Conservation (phyloP, 2,329 filamentous ascomycete species). For the Lizonia empirigonia region DNA sequence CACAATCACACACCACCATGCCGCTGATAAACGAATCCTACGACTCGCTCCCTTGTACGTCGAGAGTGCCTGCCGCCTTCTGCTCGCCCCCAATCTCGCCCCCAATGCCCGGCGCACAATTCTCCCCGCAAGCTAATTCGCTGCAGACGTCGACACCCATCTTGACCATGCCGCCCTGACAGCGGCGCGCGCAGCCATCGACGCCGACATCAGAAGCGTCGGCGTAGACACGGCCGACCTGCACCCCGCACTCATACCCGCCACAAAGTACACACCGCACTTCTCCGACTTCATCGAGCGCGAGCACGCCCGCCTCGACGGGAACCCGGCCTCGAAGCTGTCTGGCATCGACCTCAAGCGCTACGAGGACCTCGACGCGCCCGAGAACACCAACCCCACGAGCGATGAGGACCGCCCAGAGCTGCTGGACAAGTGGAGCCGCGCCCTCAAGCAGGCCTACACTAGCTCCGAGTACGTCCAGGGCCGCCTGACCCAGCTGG, state of each 20-base stretch:
- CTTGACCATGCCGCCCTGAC: conserved; percentile 67
- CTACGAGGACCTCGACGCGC: conserved; percentile 77
- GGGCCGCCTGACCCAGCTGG: conserved; percentile 64
- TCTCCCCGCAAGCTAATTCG: conserved; percentile 20
- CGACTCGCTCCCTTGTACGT: conserved; percentile 80
- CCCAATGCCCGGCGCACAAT: no score
- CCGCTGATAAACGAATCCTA: conserved; percentile 71
- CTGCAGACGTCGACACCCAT: conserved; percentile 78
- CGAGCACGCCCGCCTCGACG: conserved; percentile 71
- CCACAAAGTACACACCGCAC: conserved; percentile 54
- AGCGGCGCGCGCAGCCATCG: conserved; percentile 79
- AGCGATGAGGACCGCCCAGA: conserved; percentile 46
- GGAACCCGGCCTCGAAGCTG: conserved; percentile 56
- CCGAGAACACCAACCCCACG: conserved; percentile 49
- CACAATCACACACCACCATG: conserved; percentile 55
- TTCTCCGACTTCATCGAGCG: conserved; percentile 70
- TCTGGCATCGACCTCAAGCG: conserved; percentile 74
- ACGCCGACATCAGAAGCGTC: conserved; percentile 66
- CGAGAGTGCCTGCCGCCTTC: conserved; percentile 19
- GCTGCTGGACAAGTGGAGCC: conserved; percentile 55
- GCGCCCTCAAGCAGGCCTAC: conserved; percentile 62
- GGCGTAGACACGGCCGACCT: conserved; percentile 55
- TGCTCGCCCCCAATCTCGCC: conserved; percentile 71
- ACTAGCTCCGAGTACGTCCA: conserved; percentile 63
- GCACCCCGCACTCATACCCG: conserved; percentile 64